Evolutionary conservation across 1,139 yeast genomes (phyloP), one percentile per base, ranked within the genome.

Genomic region (Blastobotrys ciferrii): DNA sequence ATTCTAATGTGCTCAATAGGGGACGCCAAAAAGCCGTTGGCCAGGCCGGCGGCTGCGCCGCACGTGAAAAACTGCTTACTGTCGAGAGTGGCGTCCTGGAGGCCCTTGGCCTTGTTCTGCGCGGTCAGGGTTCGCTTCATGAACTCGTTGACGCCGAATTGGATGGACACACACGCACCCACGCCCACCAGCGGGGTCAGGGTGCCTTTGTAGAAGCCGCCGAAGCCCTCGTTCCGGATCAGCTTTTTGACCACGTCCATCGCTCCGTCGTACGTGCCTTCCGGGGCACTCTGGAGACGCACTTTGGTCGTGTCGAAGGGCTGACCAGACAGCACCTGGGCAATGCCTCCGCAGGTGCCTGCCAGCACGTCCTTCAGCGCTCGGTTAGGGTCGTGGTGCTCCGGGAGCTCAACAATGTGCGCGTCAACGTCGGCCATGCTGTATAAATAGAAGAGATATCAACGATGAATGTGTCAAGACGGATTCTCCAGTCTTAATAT

Each of bases 291-390:
- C 63, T 91, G 97, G 43, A 91, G 74, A 55, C 98, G 77, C 33
- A 91, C 97, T 67, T 89, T 91, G 42, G 94, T 87, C 9, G 96
- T 87, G 66, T 91, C 98, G 61, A 91, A 91, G 11, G 98, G 98
- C 68, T 91, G 97, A 30, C 97, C 97, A n/a, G 85, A 87, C 42
- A 91, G 72, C 12, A 91, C 97, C 69, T 91, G 98, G 13, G 96
- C 69, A 42, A 91, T 80, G 51, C 98, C 98, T 53, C 97, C 97
- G 63, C 87, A 76, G 31, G 96, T 89, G 9, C 97, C 98, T 4
- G 95, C 95, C 53, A 86, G 72, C 46, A 91, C 77, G 65, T 91
- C 97, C 62, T 88, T 89, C 30, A 75, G 62, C 2, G 88, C 92
- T 58, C 55, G 44, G 59, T 74, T 56, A 11, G 69, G 63, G 50